Evolutionary conservation across 2,329 filamentous ascomycete genomes (phyloP).

Genomic region (Sporothrix mexicana): DNA sequence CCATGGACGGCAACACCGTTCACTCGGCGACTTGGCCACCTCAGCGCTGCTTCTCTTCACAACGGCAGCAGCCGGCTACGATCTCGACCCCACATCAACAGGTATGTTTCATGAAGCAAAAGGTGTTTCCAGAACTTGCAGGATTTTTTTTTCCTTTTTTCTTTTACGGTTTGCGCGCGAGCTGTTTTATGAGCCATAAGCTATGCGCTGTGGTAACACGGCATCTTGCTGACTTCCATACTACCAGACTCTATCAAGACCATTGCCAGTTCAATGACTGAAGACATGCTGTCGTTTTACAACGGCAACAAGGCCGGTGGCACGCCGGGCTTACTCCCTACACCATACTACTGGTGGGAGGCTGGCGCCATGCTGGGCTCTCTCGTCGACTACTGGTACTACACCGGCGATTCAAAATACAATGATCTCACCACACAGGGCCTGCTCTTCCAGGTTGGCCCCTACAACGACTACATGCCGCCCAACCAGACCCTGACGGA

Average conservation of each 20-base stretch:
- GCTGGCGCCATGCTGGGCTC: slow-evolving; percentile 73
- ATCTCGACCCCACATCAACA: slow-evolving; percentile 33
- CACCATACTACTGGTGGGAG: slow-evolving; percentile 61
- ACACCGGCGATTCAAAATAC: slow-evolving; percentile 62
- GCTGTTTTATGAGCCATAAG: not conserved
- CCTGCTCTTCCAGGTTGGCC: slow-evolving; percentile 75
- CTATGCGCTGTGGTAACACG: not conserved
- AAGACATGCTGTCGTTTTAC: slow-evolving; percentile 56
- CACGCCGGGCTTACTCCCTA: slow-evolving; percentile 54
- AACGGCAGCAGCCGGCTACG: slow-evolving; percentile 27
- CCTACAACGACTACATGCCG: slow-evolving; percentile 78
- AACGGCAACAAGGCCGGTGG: slow-evolving; percentile 56
- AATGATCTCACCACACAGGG: slow-evolving; percentile 71
- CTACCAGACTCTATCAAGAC: slow-evolving; percentile 55
- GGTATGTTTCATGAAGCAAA: slow-evolving; percentile 9
- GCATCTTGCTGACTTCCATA: not conserved
- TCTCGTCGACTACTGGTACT: slow-evolving; percentile 79
- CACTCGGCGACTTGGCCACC: slow-evolving; percentile 15
- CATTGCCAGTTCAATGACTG: slow-evolving; percentile 56
- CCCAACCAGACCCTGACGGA: slow-evolving; percentile 67
- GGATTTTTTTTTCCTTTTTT: not conserved
- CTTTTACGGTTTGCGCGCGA: not conserved
- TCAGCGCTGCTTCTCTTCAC: slow-evolving; percentile 16
- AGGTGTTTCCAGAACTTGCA: not conserved
- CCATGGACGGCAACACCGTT: slow-evolving; percentile 22